phyloP scores from a whole-genome alignment of 495 filamentous ascomycete species.

The Penicillium crystallinum region DNA sequence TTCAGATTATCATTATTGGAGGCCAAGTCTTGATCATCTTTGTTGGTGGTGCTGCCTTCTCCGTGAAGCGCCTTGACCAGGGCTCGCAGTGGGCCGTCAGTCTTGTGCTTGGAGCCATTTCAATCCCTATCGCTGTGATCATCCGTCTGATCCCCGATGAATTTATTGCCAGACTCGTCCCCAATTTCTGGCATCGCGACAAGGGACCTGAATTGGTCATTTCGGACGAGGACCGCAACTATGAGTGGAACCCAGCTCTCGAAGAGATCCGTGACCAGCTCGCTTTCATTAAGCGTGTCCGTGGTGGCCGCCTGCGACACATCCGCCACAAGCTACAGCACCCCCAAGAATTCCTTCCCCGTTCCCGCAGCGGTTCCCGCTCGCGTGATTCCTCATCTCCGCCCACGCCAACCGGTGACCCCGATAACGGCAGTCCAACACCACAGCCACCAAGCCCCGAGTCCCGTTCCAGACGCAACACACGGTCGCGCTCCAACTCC shows the following conservation, averaged over 20 bases:
- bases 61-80: constrained; percentile 50
- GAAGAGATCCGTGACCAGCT: constrained; percentile 75
- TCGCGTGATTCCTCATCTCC: constrained; percentile 66
- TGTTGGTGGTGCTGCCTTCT: constrained; percentile 68
- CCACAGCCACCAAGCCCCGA: constrained; percentile 63
- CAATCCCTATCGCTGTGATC: constrained; percentile 64
- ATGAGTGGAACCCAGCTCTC: constrained; percentile 56
- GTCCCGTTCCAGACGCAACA: constrained; percentile 62
- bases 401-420: constrained; percentile 57
- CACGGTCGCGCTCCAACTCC: constrained; percentile 81
- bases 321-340: constrained; percentile 81
- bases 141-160: constrained; percentile 74
- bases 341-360: constrained; percentile 67
- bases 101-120: constrained; percentile 63
- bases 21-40: constrained; percentile 78
- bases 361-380: constrained; percentile 67
- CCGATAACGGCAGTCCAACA: constrained; percentile 33
- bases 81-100: constrained; percentile 71
- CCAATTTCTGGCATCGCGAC: constrained; percentile 44
- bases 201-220: constrained; percentile 50
- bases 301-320: constrained; percentile 80
- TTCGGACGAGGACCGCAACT: constrained; percentile 71
- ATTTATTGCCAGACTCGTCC: constrained; percentile 50
- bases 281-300: constrained; percentile 65
- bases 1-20: constrained; percentile 77